A percentile compares a stretch with the other conserved stretches of the same genome.
Conservation (phyloP, 352 stramenopile genomes). For the Pythium plurisporium region DNA sequence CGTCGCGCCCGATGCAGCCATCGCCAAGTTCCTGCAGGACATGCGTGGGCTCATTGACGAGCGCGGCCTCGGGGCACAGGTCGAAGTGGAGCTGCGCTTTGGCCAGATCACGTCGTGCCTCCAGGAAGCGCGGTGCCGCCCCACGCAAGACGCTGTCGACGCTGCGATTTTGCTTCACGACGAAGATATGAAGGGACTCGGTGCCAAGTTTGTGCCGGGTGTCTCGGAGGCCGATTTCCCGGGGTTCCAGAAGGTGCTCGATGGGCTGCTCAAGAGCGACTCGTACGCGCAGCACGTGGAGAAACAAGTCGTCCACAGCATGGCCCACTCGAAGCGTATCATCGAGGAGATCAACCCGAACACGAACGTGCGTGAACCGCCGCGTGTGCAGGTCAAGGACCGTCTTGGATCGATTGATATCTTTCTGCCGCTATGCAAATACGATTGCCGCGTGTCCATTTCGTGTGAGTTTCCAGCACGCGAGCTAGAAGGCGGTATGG, state of each 20-base stretch:
- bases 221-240: slow-evolving; percentile 71
- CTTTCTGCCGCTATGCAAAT: slow-evolving; percentile 82
- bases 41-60: slow-evolving; percentile 76
- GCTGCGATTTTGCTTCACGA: slow-evolving; percentile 70
- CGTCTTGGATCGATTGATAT: slow-evolving; percentile 80
- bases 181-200: slow-evolving; percentile 69
- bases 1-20: slow-evolving; percentile 63
- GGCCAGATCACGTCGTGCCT: slow-evolving; percentile 76
- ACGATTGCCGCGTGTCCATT: slow-evolving; percentile 81
- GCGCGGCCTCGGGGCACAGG: slow-evolving; percentile 66
- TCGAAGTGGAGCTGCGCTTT: slow-evolving; percentile 83
- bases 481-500: slow-evolving; percentile 51
- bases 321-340: slow-evolving; percentile 70
- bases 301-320: slow-evolving; percentile 77
- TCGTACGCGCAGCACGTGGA: slow-evolving; percentile 71
- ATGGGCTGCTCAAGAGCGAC: slow-evolving; percentile 65
- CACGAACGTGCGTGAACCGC: slow-evolving; percentile 37
- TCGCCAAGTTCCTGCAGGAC: slow-evolving; percentile 76
- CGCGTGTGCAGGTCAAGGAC: slow-evolving; percentile 76
- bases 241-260: slow-evolving; percentile 54
- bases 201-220: slow-evolving; percentile 77
- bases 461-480: slow-evolving; percentile 73
- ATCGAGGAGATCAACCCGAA: slow-evolving; percentile 69
- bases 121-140: slow-evolving; percentile 66
- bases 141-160: slow-evolving; percentile 65